Evolutionary conservation across 1,284 basidiomycete species (phyloP).

Genomic region (Meira miltonrushii): DNA sequence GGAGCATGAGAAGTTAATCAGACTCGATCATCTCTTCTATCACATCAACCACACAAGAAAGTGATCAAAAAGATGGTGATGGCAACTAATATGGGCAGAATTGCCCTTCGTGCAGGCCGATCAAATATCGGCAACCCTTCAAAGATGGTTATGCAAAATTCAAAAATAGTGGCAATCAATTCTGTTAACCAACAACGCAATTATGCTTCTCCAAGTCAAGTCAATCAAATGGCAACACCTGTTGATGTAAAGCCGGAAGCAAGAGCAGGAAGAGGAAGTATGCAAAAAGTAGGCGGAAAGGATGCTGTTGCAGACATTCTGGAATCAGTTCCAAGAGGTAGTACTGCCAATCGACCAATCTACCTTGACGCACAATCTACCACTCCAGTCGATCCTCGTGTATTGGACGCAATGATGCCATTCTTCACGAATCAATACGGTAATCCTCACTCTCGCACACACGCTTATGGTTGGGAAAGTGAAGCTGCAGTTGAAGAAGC

Average conservation of each 20-base stretch:
- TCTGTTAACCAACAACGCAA: not conserved
- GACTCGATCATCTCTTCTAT: too few species aligned
- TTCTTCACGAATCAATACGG: slow-evolving; percentile 94
- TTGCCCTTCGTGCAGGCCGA: too few species aligned
- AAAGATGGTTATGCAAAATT: too few species aligned
- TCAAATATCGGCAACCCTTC: too few species aligned
- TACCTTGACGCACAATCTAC: slow-evolving; percentile 61
- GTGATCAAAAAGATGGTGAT: too few species aligned
- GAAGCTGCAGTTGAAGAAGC: slow-evolving; percentile 89
- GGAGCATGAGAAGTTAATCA: too few species aligned
- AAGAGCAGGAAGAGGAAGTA: slow-evolving; percentile 31
- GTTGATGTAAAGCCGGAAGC: slow-evolving; percentile 36
- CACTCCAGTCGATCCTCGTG: slow-evolving; percentile 93
- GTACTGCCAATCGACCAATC: slow-evolving; percentile 44
- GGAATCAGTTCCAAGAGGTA: slow-evolving; percentile 20
- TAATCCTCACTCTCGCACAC: slow-evolving; percentile 95
- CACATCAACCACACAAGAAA: too few species aligned
- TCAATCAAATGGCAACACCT: slow-evolving; percentile 39
- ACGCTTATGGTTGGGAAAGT: slow-evolving; percentile 98
- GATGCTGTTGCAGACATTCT: slow-evolving; percentile 22
- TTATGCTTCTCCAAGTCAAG: slow-evolving; percentile 35
- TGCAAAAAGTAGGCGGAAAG: slow-evolving; percentile 12
- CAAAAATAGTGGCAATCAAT: too few species aligned
- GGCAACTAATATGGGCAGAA: too few species aligned
- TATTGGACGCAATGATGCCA: slow-evolving; percentile 94